Conservation (phyloP, 2,329 filamentous ascomycete genomes). For the Fonsecaea monophora region DNA sequence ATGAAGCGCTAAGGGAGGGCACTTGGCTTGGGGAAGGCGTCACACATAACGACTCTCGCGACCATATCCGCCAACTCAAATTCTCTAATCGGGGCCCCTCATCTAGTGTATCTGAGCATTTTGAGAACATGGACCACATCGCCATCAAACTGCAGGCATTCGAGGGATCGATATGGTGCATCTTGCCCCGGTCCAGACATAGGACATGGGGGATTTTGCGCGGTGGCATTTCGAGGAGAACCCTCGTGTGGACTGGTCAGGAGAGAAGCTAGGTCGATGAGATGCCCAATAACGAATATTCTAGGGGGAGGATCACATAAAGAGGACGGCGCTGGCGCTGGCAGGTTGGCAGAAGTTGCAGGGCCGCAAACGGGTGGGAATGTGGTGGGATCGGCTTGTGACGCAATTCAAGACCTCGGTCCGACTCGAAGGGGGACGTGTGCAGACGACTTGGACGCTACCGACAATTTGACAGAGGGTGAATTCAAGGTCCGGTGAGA, state of each 20-base stretch:
- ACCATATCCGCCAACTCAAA: slow-evolving; percentile 94
- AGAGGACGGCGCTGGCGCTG: slow-evolving; percentile 9
- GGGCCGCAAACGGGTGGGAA: slow-evolving; percentile 25
- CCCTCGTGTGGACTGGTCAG: not conserved
- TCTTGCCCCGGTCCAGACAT: slow-evolving; percentile 87
- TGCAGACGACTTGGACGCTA: slow-evolving; percentile 19
- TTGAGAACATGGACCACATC: slow-evolving; percentile 97
- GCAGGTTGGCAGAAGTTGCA: slow-evolving; percentile 4
- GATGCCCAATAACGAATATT: slow-evolving; percentile 14
- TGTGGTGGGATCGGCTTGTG: slow-evolving; percentile 32
- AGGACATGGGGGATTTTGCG: slow-evolving; percentile 78
- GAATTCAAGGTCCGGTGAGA: slow-evolving; percentile 9
- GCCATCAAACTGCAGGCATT: slow-evolving; percentile 93
- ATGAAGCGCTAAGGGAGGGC: slow-evolving; percentile 77
- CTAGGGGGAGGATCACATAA: slow-evolving; percentile 5
- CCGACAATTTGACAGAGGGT: not conserved
- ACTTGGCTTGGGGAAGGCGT: slow-evolving; percentile 59
- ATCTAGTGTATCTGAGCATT: slow-evolving; percentile 91
- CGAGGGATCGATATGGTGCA: slow-evolving; percentile 92
- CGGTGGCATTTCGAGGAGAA: slow-evolving; percentile 73
- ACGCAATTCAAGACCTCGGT: slow-evolving; percentile 34
- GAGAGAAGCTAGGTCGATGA: slow-evolving; percentile 2
- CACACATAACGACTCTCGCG: slow-evolving; percentile 83
- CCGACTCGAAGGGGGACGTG: slow-evolving; percentile 27
- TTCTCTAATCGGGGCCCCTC: slow-evolving; percentile 93